Conservation (phyloP, 2,329 filamentous ascomycete species). For the Epichloe festucae region DNA sequence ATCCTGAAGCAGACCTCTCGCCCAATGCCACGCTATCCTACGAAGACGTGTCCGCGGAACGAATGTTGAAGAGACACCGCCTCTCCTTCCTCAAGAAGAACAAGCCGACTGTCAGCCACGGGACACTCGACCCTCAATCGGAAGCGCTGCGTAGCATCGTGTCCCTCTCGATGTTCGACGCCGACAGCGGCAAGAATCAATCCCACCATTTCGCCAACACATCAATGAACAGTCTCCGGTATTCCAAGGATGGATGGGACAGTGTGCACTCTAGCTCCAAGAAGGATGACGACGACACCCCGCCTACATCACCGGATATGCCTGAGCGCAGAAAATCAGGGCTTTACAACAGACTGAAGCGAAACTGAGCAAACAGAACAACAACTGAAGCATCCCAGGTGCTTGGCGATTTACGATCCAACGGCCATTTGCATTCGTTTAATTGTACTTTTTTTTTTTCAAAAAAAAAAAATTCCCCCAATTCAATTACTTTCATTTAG, state of each 20-base stretch:
- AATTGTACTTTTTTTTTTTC: not conserved
- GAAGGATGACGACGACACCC: constrained; percentile 20
- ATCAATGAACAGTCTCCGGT: constrained; percentile 17
- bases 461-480: too few species aligned
- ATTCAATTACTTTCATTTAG: constrained; percentile 3
- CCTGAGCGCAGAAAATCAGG: constrained; percentile 16
- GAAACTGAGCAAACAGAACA: not conserved
- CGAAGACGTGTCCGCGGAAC: constrained; percentile 35
- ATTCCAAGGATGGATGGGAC: constrained; percentile 26
- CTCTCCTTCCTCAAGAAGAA: constrained; percentile 33
- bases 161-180: constrained; percentile 19
- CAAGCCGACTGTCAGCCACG: constrained; percentile 33
- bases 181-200: constrained; percentile 12
- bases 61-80: constrained; percentile 29
- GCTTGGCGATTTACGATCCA: constrained; percentile 4
- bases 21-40: constrained; percentile 43
- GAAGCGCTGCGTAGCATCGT: constrained; percentile 20
- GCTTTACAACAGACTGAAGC: constrained; percentile 7
- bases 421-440: constrained; percentile 6
- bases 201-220: constrained; percentile 12
- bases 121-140: constrained; percentile 26
- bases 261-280: constrained; percentile 19
- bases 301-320: constrained; percentile 23
- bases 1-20: constrained; percentile 47
- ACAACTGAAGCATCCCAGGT: not conserved